phyloP scores from a whole-genome alignment of 2,329 filamentous ascomycete species.

The Alternaria ventricosa region DNA sequence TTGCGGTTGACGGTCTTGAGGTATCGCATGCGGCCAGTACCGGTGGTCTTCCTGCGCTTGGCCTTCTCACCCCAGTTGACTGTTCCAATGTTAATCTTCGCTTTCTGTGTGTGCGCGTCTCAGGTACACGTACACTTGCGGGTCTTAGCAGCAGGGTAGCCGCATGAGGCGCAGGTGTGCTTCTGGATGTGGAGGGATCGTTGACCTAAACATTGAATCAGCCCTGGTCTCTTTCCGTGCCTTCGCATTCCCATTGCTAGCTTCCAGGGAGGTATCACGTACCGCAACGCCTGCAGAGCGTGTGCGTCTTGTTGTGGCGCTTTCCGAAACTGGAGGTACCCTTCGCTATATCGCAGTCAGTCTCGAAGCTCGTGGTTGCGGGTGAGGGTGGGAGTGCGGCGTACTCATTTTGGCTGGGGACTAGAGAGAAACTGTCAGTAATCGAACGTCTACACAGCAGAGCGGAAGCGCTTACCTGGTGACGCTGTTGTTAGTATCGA shows the following conservation, averaged over 20 bases:
- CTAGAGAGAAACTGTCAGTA: slow-evolving; percentile 34
- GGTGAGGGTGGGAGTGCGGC: slow-evolving; percentile 42
- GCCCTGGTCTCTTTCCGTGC: slow-evolving; percentile 35
- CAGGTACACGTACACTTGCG: slow-evolving; percentile 88
- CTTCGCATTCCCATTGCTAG: slow-evolving; percentile 12
- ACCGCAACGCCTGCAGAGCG: slow-evolving; percentile 98
- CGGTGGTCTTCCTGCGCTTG: slow-evolving; percentile 99
- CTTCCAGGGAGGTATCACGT: slow-evolving; percentile 57
- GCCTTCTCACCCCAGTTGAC: slow-evolving; percentile 99
- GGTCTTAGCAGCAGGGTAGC: slow-evolving; percentile 96
- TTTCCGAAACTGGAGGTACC: slow-evolving; percentile 75
- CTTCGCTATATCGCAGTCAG: slow-evolving; percentile 67
- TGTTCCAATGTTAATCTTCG: slow-evolving; percentile 53
- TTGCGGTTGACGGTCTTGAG: slow-evolving; percentile 89
- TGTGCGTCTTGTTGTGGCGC: slow-evolving; percentile 98
- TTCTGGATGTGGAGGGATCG: slow-evolving; percentile 99
- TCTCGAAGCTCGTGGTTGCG: slow-evolving; percentile 40
- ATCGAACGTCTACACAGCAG: slow-evolving; percentile 4
- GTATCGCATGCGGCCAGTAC: slow-evolving; percentile 94
- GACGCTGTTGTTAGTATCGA: slow-evolving; percentile 48
- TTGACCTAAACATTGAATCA: slow-evolving; percentile 67
- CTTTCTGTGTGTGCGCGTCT: slow-evolving; percentile 9
- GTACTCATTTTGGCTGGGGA: slow-evolving; percentile 67
- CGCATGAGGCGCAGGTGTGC: slow-evolving; percentile 95
- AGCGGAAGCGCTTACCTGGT: slow-evolving; percentile 37